Percentiles rank a stretch among this genome's conserved stretches.
phyloP scores from a whole-genome alignment of 1,284 basidiomycete species.

The Gymnopus androsaceus region DNA sequence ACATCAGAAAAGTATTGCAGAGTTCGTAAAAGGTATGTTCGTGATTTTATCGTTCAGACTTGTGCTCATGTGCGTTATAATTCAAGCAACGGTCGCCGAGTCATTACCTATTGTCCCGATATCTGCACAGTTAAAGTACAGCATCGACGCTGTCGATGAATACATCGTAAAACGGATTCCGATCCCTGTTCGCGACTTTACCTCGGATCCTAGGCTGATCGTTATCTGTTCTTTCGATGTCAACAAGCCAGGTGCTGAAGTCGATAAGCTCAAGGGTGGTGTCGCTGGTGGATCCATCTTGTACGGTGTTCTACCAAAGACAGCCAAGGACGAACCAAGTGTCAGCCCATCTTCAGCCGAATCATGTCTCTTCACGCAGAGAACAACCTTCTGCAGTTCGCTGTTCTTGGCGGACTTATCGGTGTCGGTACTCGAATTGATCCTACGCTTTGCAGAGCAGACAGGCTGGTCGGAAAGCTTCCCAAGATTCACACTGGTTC shows the following conservation, averaged over 20 bases:
- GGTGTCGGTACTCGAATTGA: conserved; percentile 98
- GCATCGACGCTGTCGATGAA: conserved; percentile 99
- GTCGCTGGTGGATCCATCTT: conserved; percentile 97
- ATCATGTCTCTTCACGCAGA: conserved; percentile 94
- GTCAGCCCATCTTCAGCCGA: conserved; percentile 90
- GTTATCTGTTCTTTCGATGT: conserved; percentile 99
- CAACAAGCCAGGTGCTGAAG: conserved; percentile 97
- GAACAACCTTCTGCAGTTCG: conserved; percentile 92
- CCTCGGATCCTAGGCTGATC: conserved; percentile 89
- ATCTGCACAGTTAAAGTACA: conserved; percentile 97
- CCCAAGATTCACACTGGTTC: conserved; percentile 91
- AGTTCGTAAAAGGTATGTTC: conserved; percentile 86
- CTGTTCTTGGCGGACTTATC: conserved; percentile 96
- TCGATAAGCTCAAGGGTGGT: conserved; percentile 96
- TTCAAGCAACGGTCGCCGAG: conserved; percentile 90
- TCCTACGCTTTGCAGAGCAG: conserved; percentile 95
- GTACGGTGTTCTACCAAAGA: conserved; percentile 92
- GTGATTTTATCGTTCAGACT: not conserved
- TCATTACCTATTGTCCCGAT: conserved; percentile 97
- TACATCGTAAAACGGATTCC: conserved; percentile 98
- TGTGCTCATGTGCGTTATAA: not conserved
- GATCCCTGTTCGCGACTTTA: conserved; percentile 92
- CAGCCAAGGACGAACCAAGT: conserved; percentile 89
- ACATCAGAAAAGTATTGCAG: conserved; percentile 90
- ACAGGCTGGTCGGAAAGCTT: conserved; percentile 92